Conservation (phyloP, 1,139 yeast species). For the Scheffersomyces cryptocercus region DNA sequence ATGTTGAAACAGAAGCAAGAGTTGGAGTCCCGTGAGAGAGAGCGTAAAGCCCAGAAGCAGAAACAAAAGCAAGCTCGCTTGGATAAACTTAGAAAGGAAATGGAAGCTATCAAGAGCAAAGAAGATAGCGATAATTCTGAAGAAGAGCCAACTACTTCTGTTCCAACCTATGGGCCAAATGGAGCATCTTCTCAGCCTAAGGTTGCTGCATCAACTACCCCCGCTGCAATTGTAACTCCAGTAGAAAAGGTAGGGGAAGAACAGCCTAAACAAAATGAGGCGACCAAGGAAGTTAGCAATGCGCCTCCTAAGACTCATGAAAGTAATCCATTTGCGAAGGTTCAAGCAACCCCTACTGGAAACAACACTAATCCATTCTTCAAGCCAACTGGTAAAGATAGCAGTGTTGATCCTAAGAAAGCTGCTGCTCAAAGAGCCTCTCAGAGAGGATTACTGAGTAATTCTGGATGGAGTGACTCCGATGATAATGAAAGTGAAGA, state of each 20-base stretch:
- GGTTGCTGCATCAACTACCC: background rate
- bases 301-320: slow-evolving; percentile 22
- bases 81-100: slow-evolving; percentile 61
- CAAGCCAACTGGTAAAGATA: slow-evolving; percentile 39
- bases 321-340: slow-evolving; percentile 42
- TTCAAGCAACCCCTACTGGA: slow-evolving; percentile 8
- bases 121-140: slow-evolving; percentile 38
- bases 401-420: slow-evolving; percentile 50
- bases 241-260: background rate
- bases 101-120: slow-evolving; percentile 53
- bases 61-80: slow-evolving; percentile 59
- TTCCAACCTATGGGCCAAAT: slow-evolving; percentile 31
- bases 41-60: slow-evolving; percentile 48
- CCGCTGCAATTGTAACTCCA: no score
- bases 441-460: slow-evolving; percentile 57
- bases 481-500: slow-evolving; percentile 57
- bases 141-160: slow-evolving; percentile 25
- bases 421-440: slow-evolving; percentile 65
- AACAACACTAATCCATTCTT: slow-evolving; percentile 49
- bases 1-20: slow-evolving; percentile 49
- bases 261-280: slow-evolving; percentile 1
- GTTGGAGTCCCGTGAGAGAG: slow-evolving; percentile 49
- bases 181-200: background rate
- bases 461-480: slow-evolving; percentile 62
- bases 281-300: background rate